Evolutionary conservation across 2,329 filamentous ascomycete species (phyloP), one percentile per base, ranked within the genome.

Genomic region (Calonectria pteridis): DNA sequence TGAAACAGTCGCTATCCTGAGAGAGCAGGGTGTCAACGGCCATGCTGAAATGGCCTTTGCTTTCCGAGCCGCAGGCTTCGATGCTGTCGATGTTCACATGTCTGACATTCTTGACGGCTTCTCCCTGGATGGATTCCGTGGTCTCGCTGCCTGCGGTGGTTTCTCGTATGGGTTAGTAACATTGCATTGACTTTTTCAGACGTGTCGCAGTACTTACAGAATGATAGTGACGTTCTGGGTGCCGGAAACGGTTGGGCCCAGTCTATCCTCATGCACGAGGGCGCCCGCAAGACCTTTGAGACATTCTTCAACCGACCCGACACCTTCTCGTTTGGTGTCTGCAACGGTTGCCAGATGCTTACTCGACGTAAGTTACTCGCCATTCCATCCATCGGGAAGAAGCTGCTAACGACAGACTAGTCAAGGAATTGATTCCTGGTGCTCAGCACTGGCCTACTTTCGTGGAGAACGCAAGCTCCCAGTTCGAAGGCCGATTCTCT

Each of bases 11-110:
- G 97, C 97, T 53, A 98, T 99, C 79, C 91, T 99, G 28, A 91
- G 97, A 82, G 97, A 98, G 84, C 95, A 98, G 84, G 97, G 97
- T 83, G 95, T 98, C 78, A 98, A 99, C 86, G 95, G 96, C 51
- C 92, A 98, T 80, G 93, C 95, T n/a, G 97, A 99, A 84, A 98
- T 99, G 95, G 97, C 97, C 1, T 98, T 98, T 82, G 95, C 96
- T 63, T 98, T 98, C 89, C 93, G 94, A 77, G 92, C 93, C 43
- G 96, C 97, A 53, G 96, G 96, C 46, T 98, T 98, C 86, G 93
- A 95, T 64, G 92, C 96, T 18, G 91, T 98, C 59, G 96, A 99
- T 82, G 93, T 98, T 1, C 96, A 98, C 88, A 98, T 99, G 97
- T 97, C 94, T 4, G 96, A 98, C 80, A 93, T 98, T 70, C 92